These are phyloP conservation scores for Aurantiochytrium sp. DNA, from an alignment of 108 stramenopile species.

Conservation along the genomic window DNA sequence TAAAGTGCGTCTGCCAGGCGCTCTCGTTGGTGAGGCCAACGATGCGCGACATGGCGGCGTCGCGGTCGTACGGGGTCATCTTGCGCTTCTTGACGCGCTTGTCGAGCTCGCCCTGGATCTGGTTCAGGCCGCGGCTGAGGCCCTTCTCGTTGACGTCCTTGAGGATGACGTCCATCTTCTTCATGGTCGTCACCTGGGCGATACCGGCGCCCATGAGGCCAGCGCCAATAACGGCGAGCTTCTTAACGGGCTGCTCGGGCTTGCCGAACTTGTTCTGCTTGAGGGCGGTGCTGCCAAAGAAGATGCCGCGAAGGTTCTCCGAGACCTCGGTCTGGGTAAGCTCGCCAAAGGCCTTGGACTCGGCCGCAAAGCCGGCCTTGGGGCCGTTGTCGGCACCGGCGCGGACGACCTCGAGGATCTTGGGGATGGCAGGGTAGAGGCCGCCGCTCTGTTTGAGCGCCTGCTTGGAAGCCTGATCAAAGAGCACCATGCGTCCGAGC, in stretches of 20 bases:
- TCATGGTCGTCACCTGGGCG: slow-evolving; percentile 92
- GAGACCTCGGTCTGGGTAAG: slow-evolving; percentile 89
- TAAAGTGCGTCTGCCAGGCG: slow-evolving; percentile 65
- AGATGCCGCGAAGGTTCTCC: slow-evolving; percentile 86
- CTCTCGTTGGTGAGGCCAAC: slow-evolving; percentile 75
- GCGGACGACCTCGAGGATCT: slow-evolving; percentile 79
- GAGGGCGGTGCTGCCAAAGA: slow-evolving; percentile 72
- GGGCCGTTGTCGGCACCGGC: slow-evolving; percentile 25
- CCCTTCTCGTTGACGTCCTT: slow-evolving; percentile 84
- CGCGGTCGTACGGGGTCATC: slow-evolving; percentile 84
- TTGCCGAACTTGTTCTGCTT: slow-evolving; percentile 83
- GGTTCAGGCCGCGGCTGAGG: slow-evolving; percentile 68
- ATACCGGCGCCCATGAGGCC: slow-evolving; percentile 99
- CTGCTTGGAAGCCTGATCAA: slow-evolving; percentile 80
- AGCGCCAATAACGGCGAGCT: slow-evolving; percentile 91
- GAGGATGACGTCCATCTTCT: slow-evolving; percentile 81
- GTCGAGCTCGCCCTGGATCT: slow-evolving; percentile 83
- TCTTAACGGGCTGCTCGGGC: slow-evolving; percentile 66
- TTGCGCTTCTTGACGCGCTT: slow-evolving; percentile 79
- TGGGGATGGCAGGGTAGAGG: slow-evolving; percentile 79
- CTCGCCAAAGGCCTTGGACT: slow-evolving; percentile 87
- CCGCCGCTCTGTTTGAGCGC: slow-evolving; percentile 76
- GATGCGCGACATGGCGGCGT: slow-evolving; percentile 72
- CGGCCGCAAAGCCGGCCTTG: slow-evolving; percentile 66
- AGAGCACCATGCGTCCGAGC: slow-evolving; percentile 77